phyloP scores from a whole-genome alignment of 1,284 basidiomycete genomes.

The Rhizoctonia solani region DNA sequence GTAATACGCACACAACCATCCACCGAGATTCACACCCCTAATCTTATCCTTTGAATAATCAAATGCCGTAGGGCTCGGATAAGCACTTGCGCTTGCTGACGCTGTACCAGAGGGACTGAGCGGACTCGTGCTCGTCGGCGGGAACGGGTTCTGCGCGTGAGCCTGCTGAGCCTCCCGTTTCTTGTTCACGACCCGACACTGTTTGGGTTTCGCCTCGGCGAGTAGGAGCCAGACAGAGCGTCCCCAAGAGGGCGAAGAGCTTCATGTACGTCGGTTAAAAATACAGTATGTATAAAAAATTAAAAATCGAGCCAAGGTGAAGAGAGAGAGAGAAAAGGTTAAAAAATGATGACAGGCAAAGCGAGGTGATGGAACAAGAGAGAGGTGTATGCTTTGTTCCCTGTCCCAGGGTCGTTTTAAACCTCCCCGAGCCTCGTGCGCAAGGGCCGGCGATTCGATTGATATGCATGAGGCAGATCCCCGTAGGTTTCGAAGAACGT shows the following conservation, averaged over 20 bases:
- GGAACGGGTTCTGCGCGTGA: background rate
- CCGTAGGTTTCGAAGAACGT: background rate
- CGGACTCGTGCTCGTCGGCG: background rate
- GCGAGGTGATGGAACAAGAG: too few relatives aligned
- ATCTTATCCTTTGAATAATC: slow-evolving; percentile 19
- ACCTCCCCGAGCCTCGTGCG: too few relatives aligned
- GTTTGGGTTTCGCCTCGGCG: background rate
- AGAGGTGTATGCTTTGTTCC: too few relatives aligned
- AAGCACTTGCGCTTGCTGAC: background rate
- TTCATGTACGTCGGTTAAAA: background rate
- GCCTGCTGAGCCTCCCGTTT: background rate
- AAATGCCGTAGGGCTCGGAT: background rate
- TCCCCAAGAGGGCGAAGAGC: background rate
- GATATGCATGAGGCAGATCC: background rate
- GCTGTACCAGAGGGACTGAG: background rate
- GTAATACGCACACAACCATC: slow-evolving; percentile 8
- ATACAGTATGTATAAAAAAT: background rate
- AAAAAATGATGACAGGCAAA: too few relatives aligned
- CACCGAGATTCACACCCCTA: slow-evolving; percentile 17
- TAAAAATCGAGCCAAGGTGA: background rate
- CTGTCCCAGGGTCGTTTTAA: too few relatives aligned
- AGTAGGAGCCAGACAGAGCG: background rate
- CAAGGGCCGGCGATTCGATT: background rate
- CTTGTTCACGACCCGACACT: slow-evolving; percentile 23
- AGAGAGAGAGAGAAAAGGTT: background rate